A percentile compares a stretch with the other conserved stretches of the same genome.
Conservation (phyloP, 805 yeast species). For the Sugiyamaella mastotermitis region DNA sequence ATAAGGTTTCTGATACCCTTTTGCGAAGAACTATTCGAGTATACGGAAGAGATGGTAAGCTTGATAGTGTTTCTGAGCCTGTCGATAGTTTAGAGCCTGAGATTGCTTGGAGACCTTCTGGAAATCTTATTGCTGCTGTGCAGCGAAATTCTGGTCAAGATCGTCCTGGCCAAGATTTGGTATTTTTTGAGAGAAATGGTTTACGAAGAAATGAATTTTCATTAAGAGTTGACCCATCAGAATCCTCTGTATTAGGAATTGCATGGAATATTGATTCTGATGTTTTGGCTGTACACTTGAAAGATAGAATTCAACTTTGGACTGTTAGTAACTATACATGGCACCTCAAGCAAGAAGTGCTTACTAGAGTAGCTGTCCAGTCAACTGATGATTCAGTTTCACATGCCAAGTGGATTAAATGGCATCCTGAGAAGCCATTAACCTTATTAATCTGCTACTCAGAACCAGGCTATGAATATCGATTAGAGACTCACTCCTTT, state of each 20-base stretch:
- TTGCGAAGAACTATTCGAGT: slow-evolving; percentile 69
- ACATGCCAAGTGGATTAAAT: slow-evolving; percentile 38
- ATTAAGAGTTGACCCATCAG: slow-evolving; percentile 44
- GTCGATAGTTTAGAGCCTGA: slow-evolving; percentile 72
- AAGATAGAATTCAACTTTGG: slow-evolving; percentile 75
- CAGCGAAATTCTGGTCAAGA: slow-evolving; percentile 42
- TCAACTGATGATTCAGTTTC: too few species aligned
- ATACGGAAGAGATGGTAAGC: slow-evolving; percentile 64
- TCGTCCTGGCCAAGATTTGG: slow-evolving; percentile 35
- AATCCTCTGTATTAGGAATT: slow-evolving; percentile 39
- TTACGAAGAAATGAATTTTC: slow-evolving; percentile 82
- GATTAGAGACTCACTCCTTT: slow-evolving; percentile 60
- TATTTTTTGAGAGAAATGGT: slow-evolving; percentile 92
- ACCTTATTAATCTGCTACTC: slow-evolving; percentile 48
- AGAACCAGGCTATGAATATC: slow-evolving; percentile 31
- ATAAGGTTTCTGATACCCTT: slow-evolving; percentile 40
- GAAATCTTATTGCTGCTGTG: slow-evolving; percentile 76
- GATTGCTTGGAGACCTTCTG: slow-evolving; percentile 87
- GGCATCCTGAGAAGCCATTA: slow-evolving; percentile 88
- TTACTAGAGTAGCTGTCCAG: slow-evolving; percentile 26
- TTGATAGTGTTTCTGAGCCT: slow-evolving; percentile 84
- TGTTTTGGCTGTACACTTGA: slow-evolving; percentile 61
- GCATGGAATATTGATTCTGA: slow-evolving; percentile 83
- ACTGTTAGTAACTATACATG: slow-evolving; percentile 89
- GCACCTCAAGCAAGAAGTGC: slow-evolving; percentile 82